phyloP scores from a whole-genome alignment of 257 asterid species.

The Sherardia arvensis region DNA sequence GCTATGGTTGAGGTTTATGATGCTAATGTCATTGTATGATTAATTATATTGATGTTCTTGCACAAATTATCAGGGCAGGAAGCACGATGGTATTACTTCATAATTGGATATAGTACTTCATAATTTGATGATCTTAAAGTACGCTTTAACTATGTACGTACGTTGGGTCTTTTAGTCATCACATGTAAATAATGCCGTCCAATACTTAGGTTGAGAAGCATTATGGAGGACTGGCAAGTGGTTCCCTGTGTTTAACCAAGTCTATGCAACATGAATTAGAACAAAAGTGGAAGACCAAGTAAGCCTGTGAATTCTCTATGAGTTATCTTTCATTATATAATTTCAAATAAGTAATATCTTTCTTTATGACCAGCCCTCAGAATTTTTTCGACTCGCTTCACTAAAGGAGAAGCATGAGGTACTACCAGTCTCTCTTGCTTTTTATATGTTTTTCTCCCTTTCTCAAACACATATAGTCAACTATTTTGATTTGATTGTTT shows the following conservation, averaged over 20 bases:
- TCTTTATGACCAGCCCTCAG: slow-evolving; percentile 91
- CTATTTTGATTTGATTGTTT: slow-evolving; percentile 4
- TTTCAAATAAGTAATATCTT: slow-evolving; percentile 6
- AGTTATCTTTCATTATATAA: slow-evolving; percentile 5
- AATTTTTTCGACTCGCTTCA: slow-evolving; percentile 74
- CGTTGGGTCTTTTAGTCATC: too few relatives aligned
- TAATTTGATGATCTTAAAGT: too few relatives aligned
- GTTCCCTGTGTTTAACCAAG: slow-evolving; percentile 88
- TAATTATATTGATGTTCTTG: too few relatives aligned
- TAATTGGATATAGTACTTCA: too few relatives aligned
- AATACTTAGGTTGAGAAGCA: slow-evolving; percentile 71
- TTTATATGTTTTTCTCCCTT: not conserved
- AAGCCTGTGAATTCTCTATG: slow-evolving; percentile 22
- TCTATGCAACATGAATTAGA: slow-evolving; percentile 98
- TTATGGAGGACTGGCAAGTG: slow-evolving; percentile 79
- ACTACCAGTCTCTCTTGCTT: too few relatives aligned
- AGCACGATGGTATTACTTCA: too few relatives aligned
- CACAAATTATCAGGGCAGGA: too few relatives aligned
- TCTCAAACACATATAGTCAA: not conserved
- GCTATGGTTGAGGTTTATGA: too few relatives aligned
- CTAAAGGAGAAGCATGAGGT: slow-evolving; percentile 74
- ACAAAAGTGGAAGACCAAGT: slow-evolving; percentile 88
- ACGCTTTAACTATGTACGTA: too few relatives aligned
- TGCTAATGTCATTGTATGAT: too few relatives aligned
- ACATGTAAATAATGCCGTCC: slow-evolving; percentile 14